Evolutionary conservation across 2,329 filamentous ascomycete genomes (phyloP).

Genomic region (Phaeosphaeriaceae sp.): DNA sequence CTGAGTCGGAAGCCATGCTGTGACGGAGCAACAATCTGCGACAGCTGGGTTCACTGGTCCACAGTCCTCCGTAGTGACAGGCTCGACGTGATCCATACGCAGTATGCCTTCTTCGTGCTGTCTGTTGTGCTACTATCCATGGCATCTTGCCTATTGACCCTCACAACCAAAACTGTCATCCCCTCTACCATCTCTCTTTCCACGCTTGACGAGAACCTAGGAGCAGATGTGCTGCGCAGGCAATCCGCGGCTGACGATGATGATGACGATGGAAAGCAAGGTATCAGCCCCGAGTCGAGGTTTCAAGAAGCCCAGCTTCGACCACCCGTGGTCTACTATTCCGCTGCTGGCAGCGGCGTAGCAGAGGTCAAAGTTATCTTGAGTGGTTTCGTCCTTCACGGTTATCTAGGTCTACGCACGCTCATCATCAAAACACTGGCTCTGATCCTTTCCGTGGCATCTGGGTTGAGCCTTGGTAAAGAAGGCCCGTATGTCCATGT

Average conservation of each 20-base stretch:
- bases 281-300: slow-evolving; percentile 49
- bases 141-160: slow-evolving; percentile 77
- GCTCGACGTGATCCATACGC: slow-evolving; percentile 65
- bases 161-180: slow-evolving; percentile 92
- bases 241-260: slow-evolving; percentile 52
- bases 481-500: slow-evolving; percentile 98
- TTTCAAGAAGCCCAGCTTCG: slow-evolving; percentile 49
- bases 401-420: slow-evolving; percentile 88
- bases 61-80: slow-evolving; percentile 60
- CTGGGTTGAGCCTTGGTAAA: slow-evolving; percentile 91
- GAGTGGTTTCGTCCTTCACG: slow-evolving; percentile 96
- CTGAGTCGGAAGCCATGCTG: slow-evolving; percentile 74
- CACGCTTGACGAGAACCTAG: slow-evolving; percentile 92
- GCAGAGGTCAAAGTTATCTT: slow-evolving; percentile 97
- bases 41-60: slow-evolving; percentile 70
- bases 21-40: slow-evolving; percentile 59
- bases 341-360: slow-evolving; percentile 92
- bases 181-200: slow-evolving; percentile 85
- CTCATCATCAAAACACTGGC: slow-evolving; percentile 83
- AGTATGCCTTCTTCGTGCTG: slow-evolving; percentile 77
- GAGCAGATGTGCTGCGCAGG: slow-evolving; percentile 57
- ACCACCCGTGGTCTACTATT: slow-evolving; percentile 90
- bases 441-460: slow-evolving; percentile 86
- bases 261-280: slow-evolving; percentile 52
- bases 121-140: slow-evolving; percentile 74